Percentiles rank a stretch among this genome's conserved stretches.
Evolutionary conservation across 2,329 filamentous ascomycete species (phyloP).

Genomic region (Penicillium sumatraense): DNA sequence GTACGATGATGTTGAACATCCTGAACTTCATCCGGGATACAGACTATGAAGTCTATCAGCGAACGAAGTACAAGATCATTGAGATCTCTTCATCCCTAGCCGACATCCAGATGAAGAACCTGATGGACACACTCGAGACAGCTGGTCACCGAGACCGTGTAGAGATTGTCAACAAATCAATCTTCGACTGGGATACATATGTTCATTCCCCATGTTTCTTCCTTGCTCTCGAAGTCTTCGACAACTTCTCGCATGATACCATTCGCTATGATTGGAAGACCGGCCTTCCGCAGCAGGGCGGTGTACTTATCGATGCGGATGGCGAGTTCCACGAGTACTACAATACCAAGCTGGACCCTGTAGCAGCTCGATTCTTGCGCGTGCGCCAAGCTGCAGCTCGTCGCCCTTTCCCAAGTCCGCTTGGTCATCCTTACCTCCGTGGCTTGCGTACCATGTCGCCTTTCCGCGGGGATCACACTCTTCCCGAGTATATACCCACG

Average conservation of each 20-base stretch:
- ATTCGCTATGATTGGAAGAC: constrained; percentile 87
- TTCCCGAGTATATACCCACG: constrained; percentile 92
- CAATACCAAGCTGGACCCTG: constrained; percentile 75
- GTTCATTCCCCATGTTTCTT: constrained; percentile 97
- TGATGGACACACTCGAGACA: constrained; percentile 68
- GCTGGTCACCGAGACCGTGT: constrained; percentile 82
- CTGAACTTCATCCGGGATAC: constrained; percentile 91
- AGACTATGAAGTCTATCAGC: constrained; percentile 89
- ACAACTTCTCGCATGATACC: constrained; percentile 96
- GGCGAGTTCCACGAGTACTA: constrained; percentile 98
- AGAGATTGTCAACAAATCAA: constrained; percentile 90
- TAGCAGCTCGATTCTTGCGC: constrained; percentile 79
- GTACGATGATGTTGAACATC: constrained; percentile 97
- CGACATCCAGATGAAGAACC: constrained; percentile 72
- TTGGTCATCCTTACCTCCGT: constrained; percentile 59
- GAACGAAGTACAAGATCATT: constrained; percentile 93
- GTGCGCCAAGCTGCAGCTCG: constrained; percentile 75
- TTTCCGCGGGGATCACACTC: constrained; percentile 74
- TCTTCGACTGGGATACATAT: constrained; percentile 90
- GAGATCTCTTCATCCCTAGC: constrained; percentile 89
- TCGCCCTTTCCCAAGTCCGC: constrained; percentile 47
- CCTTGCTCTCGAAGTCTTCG: constrained; percentile 95
- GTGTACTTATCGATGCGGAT: constrained; percentile 79
- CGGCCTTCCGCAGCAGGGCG: constrained; percentile 82
- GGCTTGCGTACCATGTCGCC: constrained; percentile 68